Evolutionary conservation across 176 grass and related monocot genomes (phyloP), one percentile per base, ranked within the genome.

Genomic region (Secale cereale): DNA sequence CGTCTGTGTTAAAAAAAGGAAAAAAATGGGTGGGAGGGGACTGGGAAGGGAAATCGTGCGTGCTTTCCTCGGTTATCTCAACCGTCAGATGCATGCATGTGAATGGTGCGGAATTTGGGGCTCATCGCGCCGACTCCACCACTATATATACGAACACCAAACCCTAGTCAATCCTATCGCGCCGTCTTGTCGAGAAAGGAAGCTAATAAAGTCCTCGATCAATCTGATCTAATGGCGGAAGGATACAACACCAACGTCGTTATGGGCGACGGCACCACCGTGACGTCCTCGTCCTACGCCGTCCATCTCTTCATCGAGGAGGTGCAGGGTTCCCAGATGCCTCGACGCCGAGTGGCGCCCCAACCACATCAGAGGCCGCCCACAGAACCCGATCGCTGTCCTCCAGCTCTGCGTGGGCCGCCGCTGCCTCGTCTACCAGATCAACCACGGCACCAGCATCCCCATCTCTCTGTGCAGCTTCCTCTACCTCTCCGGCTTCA

Each of bases 391-490:
- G 2, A 59, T 89, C 26, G 92, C 90, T 22, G 64, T 94, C 11
- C 86, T 97, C 73, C 94, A 94, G 84, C 80, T 97, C 74, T 97
- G 92, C 86, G 90, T 94, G 26, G 88, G 81, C 52, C 83, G 17
- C 15, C 83, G 82, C 52, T 89, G 88, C 78, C 92, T 97, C 74
- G 8, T 97, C 17, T 94, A 89, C 84, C 83, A 81, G 75, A 28
- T 91, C 78, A 1, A 60, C 28, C 80, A 86, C 62, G 79, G 5
- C 48, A 52, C 78, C 45, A 78, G 83, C 20, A 2, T 89, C 76
- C 92, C 92, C 11, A 3, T 0, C 0, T 65, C 70, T 6, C 83
- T 94, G 0, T 0, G 0, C 0, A 28, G 30, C 57, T 94, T 97
- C 85, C 92, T 94, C 62, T 17, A 23, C 16, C 20, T 83, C 30